Percentiles rank a stretch among this genome's conserved stretches.
Evolutionary conservation across 257 asterid genomes (phyloP).

Genomic region (Fraxinus americana): DNA sequence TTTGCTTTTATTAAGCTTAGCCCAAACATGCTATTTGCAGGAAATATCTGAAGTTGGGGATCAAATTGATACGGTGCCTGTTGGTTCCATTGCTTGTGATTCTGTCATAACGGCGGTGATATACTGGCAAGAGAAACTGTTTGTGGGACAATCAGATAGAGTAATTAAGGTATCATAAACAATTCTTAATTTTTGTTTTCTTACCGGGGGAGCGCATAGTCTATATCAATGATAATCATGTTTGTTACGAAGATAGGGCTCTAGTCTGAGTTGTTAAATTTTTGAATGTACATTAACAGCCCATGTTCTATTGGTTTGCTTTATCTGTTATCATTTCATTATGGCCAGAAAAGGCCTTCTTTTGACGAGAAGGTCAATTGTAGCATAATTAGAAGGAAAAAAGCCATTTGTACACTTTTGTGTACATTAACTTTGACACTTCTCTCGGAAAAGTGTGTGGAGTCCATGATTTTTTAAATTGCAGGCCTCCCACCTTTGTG

Average conservation of each 20-base stretch:
- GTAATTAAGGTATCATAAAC: conserved; percentile 51
- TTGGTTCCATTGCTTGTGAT: conserved; percentile 60
- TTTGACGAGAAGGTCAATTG: background rate
- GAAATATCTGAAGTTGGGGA: conserved; percentile 53
- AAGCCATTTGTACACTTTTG: too few species aligned
- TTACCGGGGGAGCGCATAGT: background rate
- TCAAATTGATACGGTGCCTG: conserved; percentile 39
- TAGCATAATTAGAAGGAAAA: background rate
- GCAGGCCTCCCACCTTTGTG: too few species aligned
- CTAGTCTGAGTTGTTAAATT: background rate
- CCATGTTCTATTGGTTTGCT: background rate
- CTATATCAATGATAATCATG: background rate
- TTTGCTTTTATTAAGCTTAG: background rate
- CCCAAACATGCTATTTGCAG: conserved; percentile 31
- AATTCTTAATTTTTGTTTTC: background rate
- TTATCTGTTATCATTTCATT: background rate
- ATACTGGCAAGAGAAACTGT: conserved; percentile 71
- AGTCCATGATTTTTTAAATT: too few species aligned
- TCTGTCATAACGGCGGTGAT: conserved; percentile 59
- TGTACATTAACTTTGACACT: too few species aligned
- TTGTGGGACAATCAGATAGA: conserved; percentile 72
- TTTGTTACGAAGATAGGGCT: background rate
- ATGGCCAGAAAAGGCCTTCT: background rate
- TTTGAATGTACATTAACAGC: background rate
- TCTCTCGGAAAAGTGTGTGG: too few species aligned